These are phyloP conservation scores for Pyrenochaeta sp. DNA, from an alignment of 2,329 filamentous ascomycete genomes.

Conservation along the genomic window DNA sequence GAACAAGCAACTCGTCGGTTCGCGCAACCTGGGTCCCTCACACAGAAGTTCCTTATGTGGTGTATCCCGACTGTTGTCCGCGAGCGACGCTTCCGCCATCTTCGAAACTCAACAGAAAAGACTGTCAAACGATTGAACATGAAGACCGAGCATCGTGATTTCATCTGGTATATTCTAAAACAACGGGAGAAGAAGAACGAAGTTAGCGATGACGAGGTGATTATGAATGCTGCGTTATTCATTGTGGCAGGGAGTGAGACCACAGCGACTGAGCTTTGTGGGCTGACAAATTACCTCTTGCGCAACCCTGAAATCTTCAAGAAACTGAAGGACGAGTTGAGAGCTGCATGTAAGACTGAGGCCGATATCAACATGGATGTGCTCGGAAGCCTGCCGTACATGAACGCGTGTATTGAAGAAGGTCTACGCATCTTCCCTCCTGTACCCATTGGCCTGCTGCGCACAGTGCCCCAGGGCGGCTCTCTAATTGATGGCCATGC, in stretches of 20 bases:
- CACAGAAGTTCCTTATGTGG: slow-evolving; percentile 38
- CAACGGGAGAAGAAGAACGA: slow-evolving; percentile 46
- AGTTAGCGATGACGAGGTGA: slow-evolving; percentile 42
- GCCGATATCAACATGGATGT: slow-evolving; percentile 46
- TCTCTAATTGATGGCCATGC: slow-evolving; percentile 46
- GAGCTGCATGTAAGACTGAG: slow-evolving; percentile 33
- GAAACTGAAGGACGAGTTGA: slow-evolving; percentile 37
- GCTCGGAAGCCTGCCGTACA: slow-evolving; percentile 46
- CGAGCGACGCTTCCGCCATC: slow-evolving; percentile 35
- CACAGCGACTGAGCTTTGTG: slow-evolving; percentile 44
- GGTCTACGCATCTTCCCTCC: slow-evolving; percentile 57
- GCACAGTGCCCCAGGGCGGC: slow-evolving; percentile 48
- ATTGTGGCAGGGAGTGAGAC: slow-evolving; percentile 47
- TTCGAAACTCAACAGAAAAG: slow-evolving; percentile 43
- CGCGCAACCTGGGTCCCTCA: slow-evolving; percentile 30
- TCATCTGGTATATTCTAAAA: slow-evolving; percentile 47
- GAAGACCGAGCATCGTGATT: slow-evolving; percentile 45
- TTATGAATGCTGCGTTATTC: slow-evolving; percentile 44
- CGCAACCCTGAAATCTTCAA: slow-evolving; percentile 33
- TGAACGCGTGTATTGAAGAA: slow-evolving; percentile 58
- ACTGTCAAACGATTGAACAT: slow-evolving; percentile 34
- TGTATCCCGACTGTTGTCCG: slow-evolving; percentile 38
- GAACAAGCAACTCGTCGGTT: slow-evolving; percentile 44
- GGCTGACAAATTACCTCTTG: slow-evolving; percentile 41
- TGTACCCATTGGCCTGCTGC: slow-evolving; percentile 52